These are phyloP conservation scores for Favolaschia claudopus DNA, from an alignment of 768 basidiomycete species.

Conservation along the genomic window DNA sequence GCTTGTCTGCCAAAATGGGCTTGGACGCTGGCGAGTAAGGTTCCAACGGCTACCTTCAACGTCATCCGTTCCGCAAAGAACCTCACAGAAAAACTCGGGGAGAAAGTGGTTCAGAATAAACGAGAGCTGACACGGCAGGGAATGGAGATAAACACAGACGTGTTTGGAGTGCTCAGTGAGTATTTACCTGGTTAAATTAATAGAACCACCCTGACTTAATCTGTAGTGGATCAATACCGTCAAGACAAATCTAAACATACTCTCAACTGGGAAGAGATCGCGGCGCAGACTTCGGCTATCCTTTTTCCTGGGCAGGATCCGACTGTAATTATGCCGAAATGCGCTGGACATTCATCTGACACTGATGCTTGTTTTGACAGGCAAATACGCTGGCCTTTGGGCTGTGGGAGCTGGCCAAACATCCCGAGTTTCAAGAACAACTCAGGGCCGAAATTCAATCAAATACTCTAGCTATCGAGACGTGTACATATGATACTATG, in stretches of 20 bases:
- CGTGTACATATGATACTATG: too few relatives aligned
- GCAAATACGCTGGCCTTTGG: too few relatives aligned
- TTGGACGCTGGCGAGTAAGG: background rate
- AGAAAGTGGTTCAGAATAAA: background rate
- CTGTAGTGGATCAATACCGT: background rate
- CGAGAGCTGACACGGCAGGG: background rate
- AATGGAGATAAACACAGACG: background rate
- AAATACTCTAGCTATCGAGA: too few relatives aligned
- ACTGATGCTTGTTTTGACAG: too few relatives aligned
- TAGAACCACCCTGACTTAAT: too few relatives aligned
- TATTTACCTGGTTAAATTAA: background rate
- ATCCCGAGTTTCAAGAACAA: too few relatives aligned
- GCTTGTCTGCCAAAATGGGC: background rate
- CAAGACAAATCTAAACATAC: background rate
- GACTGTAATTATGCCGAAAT: too few relatives aligned
- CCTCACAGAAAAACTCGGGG: background rate
- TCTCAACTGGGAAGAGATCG: background rate
- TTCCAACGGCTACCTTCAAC: background rate
- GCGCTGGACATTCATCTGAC: too few relatives aligned
- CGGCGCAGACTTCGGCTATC: too few relatives aligned
- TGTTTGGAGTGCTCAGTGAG: slow-evolving; percentile 2
- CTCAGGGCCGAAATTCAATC: too few relatives aligned
- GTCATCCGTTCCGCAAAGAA: background rate
- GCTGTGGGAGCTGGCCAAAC: too few relatives aligned
- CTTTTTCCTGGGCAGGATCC: too few relatives aligned